A percentile compares a stretch with the other conserved stretches of the same genome.
These are phyloP conservation scores for Microcyclospora pomicola DNA, from an alignment of 2,329 filamentous ascomycete genomes.

Conservation along the genomic window DNA sequence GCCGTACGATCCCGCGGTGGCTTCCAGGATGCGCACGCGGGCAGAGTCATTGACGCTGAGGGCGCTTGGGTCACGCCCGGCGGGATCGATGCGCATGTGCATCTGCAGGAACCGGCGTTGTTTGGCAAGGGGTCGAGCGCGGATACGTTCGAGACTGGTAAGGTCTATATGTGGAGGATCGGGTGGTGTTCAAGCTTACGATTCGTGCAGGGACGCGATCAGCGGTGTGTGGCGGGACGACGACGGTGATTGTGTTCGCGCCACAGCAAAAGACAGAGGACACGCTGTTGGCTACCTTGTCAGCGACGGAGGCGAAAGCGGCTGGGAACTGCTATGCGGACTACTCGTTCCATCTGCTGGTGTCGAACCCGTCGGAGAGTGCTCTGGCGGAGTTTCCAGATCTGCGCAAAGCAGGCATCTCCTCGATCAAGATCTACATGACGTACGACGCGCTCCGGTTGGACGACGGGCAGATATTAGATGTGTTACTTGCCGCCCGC, in stretches of 20 bases:
- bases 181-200: constrained; percentile 10
- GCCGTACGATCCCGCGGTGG: constrained; percentile 21
- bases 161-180: constrained; percentile 1
- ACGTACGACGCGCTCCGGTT: constrained; percentile 27
- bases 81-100: constrained; percentile 30
- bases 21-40: constrained; percentile 18
- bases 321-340: constrained; percentile 34
- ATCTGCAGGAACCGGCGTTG: constrained; percentile 32
- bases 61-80: constrained; percentile 33
- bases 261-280: constrained; percentile 33
- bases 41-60: constrained; percentile 28
- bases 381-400: constrained; percentile 25
- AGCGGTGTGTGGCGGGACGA: constrained; percentile 36
- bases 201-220: constrained; percentile 23
- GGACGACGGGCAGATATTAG: constrained; percentile 26
- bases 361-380: constrained; percentile 24
- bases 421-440: constrained; percentile 32
- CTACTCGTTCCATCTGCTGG: constrained; percentile 31
- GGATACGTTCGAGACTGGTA: constrained; percentile 27
- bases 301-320: constrained; percentile 31
- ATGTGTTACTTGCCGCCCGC: constrained; percentile 25
- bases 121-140: constrained; percentile 30
- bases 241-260: constrained; percentile 36
- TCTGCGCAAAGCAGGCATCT: constrained; percentile 24
- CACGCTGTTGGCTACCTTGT: constrained; percentile 30